A percentile compares a stretch with the other conserved stretches of the same genome.
Conservation (phyloP, 495 filamentous ascomycete genomes). For the Talaromyces wortmannii region DNA sequence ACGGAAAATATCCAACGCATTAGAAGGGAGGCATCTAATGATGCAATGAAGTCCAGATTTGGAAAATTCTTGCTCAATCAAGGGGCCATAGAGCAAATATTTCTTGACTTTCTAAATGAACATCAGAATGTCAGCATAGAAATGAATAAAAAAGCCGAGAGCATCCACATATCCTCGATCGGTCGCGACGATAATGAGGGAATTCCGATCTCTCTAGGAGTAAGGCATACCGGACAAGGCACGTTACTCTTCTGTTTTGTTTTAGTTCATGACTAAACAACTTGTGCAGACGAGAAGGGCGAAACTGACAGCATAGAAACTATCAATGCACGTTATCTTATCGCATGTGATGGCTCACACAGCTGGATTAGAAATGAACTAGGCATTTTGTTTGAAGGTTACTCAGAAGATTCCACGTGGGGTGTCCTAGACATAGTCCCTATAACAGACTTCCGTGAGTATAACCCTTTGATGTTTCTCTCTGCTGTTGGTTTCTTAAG, state of each 20-base stretch:
- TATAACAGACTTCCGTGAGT: slow-evolving; percentile 43
- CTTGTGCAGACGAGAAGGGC: neutral
- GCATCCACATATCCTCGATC: neutral
- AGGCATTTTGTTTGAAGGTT: slow-evolving; percentile 48
- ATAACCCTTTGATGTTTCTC: slow-evolving; percentile 3
- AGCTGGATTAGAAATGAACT: slow-evolving; percentile 49
- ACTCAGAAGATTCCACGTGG: slow-evolving; percentile 55
- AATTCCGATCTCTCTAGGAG: too few species aligned
- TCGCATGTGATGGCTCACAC: slow-evolving; percentile 59
- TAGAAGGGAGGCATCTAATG: too few species aligned
- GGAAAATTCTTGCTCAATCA: slow-evolving; percentile 11
- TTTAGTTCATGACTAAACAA: neutral
- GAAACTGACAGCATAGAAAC: slow-evolving; percentile 33
- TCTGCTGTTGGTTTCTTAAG: too few species aligned
- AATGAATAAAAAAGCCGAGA: neutral
- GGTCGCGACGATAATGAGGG: neutral
- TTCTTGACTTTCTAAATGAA: slow-evolving; percentile 6
- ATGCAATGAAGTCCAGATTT: slow-evolving; percentile 2
- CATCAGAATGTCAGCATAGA: slow-evolving; percentile 2
- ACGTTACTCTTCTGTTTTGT: neutral
- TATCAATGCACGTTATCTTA: slow-evolving; percentile 52
- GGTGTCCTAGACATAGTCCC: slow-evolving; percentile 48
- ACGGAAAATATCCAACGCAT: too few species aligned
- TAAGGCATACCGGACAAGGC: too few species aligned
- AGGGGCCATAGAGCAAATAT: slow-evolving; percentile 9